phyloP scores from a whole-genome alignment of 805 yeast species.

The Myxozyma geophila region DNA sequence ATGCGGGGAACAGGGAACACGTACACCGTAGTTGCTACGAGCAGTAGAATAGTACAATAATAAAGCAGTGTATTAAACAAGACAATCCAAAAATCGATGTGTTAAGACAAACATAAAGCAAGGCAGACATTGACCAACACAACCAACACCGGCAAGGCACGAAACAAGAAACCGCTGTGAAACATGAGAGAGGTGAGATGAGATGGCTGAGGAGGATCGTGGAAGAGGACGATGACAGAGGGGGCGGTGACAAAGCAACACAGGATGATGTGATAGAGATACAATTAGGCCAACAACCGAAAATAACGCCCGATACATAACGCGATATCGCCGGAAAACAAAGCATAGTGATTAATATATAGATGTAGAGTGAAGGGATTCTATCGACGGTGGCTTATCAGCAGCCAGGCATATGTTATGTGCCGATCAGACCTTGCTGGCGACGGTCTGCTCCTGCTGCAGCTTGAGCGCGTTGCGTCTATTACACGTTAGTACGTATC shows the following conservation, averaged over 20 bases:
- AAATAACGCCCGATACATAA: conserved; percentile 8
- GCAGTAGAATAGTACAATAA: too few relatives aligned
- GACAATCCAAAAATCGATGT: neutral
- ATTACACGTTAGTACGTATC: neutral
- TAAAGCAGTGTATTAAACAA: neutral
- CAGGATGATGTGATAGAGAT: neutral
- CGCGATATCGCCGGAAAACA: conserved; percentile 8
- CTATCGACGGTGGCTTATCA: neutral
- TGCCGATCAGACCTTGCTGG: conserved; percentile 59
- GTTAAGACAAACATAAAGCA: neutral
- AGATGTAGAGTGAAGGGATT: neutral
- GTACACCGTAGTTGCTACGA: too few relatives aligned
- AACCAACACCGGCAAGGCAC: conserved; percentile 15
- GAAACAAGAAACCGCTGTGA: conserved; percentile 1
- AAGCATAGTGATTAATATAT: neutral
- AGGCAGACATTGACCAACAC: conserved; percentile 5
- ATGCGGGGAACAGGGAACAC: conserved; percentile 9
- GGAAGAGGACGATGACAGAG: neutral
- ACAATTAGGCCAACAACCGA: conserved; percentile 8
- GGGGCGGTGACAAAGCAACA: neutral
- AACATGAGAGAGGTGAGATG: neutral
- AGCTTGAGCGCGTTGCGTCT: conserved; percentile 77
- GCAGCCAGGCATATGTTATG: neutral
- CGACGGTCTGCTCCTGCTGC: conserved; percentile 82
- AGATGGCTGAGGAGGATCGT: neutral